Evolutionary conservation across 2,329 filamentous ascomycete genomes (phyloP), one percentile per base, ranked within the genome.

Genomic region (Sporothrix curviconia): DNA sequence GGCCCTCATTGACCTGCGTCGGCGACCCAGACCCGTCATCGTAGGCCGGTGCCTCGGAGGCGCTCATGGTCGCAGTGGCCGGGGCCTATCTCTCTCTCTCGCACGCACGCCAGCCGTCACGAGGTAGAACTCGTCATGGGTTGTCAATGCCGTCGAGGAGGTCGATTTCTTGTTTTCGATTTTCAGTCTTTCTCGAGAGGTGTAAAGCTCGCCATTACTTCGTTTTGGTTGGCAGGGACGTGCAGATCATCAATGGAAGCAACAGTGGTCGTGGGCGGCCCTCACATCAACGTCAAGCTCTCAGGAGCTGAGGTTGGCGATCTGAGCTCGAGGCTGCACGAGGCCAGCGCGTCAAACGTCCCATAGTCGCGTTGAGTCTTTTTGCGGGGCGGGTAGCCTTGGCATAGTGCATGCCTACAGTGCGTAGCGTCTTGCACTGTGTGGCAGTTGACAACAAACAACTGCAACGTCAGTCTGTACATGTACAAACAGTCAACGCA

Each of bases 1-100:
- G 76, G 47, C 74, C 79, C 44, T 77, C 74, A 62, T 84, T 84
- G 58, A 75, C 71, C 66, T 84, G 81, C 1, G 81, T 84, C 1
- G 77, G 77, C 9, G 79, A 80, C 57, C 77, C 75, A 11, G 78
- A 79, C n/a, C 67, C 47, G 28, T 60, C 60, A n/a, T 47, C n/a
- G 30, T 51, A 51, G 22, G 34, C 19, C 30, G 34, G 34, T 4
- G 19, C 11, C 17, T 44, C 36, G 22, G 42, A 32, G 49, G 22
- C 39, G 40, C 60, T 56, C 59, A 60, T 62, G 53, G 17, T 28
- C 22, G n/a, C 49, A 14, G 12, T 39, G 34, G 49, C 8, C 8
- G 32, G 34, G n/a, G n/a, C n/a, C n/a, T n/a, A n/a, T n/a, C n/a
- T n/a, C 8, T 25, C 34, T 22, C 28, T 3, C 49, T 28, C 34